These are phyloP conservation scores for Cardamine chenopodiifolia DNA, from an alignment of 345 rosid genomes.

Conservation along the genomic window DNA sequence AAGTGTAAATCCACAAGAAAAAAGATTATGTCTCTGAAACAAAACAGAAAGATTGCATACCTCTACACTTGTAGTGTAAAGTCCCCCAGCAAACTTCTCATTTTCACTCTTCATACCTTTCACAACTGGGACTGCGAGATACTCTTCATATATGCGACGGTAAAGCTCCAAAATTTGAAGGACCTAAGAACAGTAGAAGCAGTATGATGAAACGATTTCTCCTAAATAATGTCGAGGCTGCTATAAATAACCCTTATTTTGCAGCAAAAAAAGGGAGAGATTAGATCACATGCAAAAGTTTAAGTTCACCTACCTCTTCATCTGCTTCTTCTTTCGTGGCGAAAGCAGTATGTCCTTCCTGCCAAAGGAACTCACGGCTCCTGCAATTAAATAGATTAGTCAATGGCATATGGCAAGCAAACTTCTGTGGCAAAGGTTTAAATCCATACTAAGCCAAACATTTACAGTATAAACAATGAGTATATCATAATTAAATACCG, in stretches of 20 bases:
- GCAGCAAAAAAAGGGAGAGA: background rate
- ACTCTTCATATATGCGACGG: constrained; percentile 85
- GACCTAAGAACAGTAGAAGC: constrained; percentile 38
- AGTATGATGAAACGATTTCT: background rate
- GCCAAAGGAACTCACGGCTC: constrained; percentile 99
- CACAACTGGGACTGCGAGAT: constrained; percentile 84
- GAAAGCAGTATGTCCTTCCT: constrained; percentile 98
- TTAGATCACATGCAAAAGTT: constrained; percentile 14
- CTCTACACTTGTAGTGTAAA: constrained; percentile 96
- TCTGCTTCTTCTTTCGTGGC: constrained; percentile 89
- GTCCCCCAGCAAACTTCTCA: constrained; percentile 98
- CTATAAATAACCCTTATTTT: constrained; percentile 6
- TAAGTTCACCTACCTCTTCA: constrained; percentile 60
- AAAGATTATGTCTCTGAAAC: background rate
- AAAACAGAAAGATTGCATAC: constrained; percentile 35
- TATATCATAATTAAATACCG: constrained; percentile 50
- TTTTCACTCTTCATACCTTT: constrained; percentile 96
- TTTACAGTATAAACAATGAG: background rate
- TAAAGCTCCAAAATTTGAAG: constrained; percentile 79
- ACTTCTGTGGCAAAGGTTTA: background rate
- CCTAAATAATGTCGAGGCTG: background rate
- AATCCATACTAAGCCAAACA: background rate
- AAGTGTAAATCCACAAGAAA: constrained; percentile 15
- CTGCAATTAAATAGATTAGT: constrained; percentile 45
- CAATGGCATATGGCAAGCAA: constrained; percentile 2